These are phyloP conservation scores for Jamesozyma jinghongensis DNA, from an alignment of 805 yeast species.

Conservation along the genomic window DNA sequence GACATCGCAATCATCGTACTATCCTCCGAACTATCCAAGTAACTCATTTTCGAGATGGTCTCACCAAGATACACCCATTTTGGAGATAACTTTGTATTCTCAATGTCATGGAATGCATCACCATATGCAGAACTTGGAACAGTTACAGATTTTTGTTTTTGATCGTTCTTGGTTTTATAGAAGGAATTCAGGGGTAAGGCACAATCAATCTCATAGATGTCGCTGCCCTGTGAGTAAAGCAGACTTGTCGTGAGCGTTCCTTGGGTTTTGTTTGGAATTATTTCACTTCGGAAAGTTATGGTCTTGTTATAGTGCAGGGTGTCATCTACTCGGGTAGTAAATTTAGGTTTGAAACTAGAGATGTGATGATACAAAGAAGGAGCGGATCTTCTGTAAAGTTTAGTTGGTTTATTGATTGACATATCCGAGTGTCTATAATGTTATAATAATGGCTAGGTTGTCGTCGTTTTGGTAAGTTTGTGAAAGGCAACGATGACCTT, in stretches of 20 bases:
- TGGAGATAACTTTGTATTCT: constrained; percentile 12
- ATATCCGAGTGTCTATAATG: too few species aligned
- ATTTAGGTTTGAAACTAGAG: constrained; percentile 32
- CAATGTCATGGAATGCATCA: constrained; percentile 53
- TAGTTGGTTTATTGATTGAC: neutral
- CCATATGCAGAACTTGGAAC: constrained; percentile 51
- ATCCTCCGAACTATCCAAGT: constrained; percentile 30
- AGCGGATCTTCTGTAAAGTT: constrained; percentile 3
- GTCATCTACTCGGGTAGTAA: constrained; percentile 27
- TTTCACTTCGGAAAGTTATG: constrained; percentile 22
- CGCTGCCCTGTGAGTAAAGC: constrained; percentile 26
- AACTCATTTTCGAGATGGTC: constrained; percentile 21
- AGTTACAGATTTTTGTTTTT: neutral
- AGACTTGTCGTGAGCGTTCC: constrained; percentile 21
- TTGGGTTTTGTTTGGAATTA: constrained; percentile 25
- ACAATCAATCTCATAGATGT: constrained; percentile 25
- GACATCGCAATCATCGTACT: constrained; percentile 30
- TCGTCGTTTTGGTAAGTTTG: too few species aligned
- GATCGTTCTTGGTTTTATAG: constrained; percentile 3
- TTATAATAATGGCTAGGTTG: too few species aligned
- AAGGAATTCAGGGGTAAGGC: constrained; percentile 23
- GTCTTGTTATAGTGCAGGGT: constrained; percentile 18
- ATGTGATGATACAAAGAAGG: constrained; percentile 23
- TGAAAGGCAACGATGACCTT: too few species aligned
- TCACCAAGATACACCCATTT: constrained; percentile 29